Evolutionary conservation across 2,329 filamentous ascomycete species (phyloP).

Genomic region (Alternaria triticina): DNA sequence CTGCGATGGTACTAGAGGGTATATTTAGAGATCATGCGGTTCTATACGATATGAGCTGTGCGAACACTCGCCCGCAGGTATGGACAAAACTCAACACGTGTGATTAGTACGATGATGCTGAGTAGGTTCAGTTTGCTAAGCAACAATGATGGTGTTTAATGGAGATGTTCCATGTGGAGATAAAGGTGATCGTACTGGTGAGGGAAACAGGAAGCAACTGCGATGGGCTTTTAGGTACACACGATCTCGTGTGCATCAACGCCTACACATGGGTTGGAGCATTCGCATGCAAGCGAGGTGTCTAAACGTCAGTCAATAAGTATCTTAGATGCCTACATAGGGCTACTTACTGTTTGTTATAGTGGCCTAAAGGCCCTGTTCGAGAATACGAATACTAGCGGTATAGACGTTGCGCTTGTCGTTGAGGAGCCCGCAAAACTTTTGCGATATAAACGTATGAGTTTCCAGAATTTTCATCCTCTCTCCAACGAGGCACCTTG

Average conservation of each 20-base stretch:
- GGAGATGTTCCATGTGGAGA: background rate
- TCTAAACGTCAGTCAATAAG: background rate
- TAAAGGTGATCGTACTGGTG: background rate
- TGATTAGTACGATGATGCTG: background rate
- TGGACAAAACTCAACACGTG: background rate
- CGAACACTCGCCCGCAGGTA: background rate
- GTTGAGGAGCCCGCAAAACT: background rate
- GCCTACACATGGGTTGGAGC: slow-evolving; percentile 10
- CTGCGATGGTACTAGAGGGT: background rate
- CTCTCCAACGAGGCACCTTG: slow-evolving; percentile 37
- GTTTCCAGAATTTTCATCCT: background rate
- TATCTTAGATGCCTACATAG: background rate
- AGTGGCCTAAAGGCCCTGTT: background rate
- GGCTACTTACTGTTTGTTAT: background rate
- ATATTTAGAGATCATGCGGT: background rate
- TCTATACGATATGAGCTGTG: background rate
- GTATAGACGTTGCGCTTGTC: background rate
- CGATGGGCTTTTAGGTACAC: background rate
- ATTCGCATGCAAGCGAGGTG: slow-evolving; percentile 4
- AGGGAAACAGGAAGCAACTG: background rate
- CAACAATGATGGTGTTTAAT: background rate
- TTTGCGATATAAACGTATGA: background rate
- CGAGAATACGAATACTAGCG: background rate
- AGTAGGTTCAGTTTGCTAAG: background rate
- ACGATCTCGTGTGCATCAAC: background rate